Evolutionary conservation across 2,329 filamentous ascomycete species (phyloP).

Genomic region (Cercospora berteroae): DNA sequence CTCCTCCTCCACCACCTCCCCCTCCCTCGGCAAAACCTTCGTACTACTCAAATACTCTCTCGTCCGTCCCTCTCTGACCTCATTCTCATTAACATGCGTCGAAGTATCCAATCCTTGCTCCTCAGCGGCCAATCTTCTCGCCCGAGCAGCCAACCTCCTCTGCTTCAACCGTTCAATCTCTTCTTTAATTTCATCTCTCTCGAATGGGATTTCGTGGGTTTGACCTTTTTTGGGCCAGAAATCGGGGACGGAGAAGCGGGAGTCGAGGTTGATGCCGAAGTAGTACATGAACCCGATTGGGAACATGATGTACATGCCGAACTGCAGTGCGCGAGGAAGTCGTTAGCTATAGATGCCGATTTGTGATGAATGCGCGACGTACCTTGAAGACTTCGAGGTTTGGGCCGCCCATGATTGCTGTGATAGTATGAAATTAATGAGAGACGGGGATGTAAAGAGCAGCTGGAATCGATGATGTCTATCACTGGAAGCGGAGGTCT

Average conservation of each 20-base stretch:
- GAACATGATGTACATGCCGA: conserved; percentile 98
- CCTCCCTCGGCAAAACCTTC: conserved; percentile 6
- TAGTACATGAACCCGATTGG: conserved; percentile 99
- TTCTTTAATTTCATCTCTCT: conserved; percentile 75
- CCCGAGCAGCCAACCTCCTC: conserved; percentile 48
- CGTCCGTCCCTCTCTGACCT: conserved; percentile 2
- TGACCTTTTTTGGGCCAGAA: conserved; percentile 90
- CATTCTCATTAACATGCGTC: conserved; percentile 11
- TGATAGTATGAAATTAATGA: not conserved
- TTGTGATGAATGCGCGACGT: conserved; percentile 17
- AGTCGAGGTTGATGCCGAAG: conserved; percentile 96
- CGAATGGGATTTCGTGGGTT: conserved; percentile 72
- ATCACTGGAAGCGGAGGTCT: conserved; percentile 2
- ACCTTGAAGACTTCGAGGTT: conserved; percentile 97
- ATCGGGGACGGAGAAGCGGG: conserved; percentile 79
- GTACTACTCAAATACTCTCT: conserved; percentile 16
- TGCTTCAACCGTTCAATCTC: conserved; percentile 72
- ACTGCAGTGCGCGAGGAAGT: conserved; percentile 53
- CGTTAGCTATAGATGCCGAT: too few relatives aligned
- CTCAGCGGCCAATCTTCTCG: conserved; percentile 46
- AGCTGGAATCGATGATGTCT: conserved; percentile 14
- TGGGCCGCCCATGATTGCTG: conserved; percentile 67
- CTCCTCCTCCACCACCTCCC: not conserved
- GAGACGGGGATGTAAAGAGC: not conserved
- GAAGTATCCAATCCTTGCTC: conserved; percentile 10